Conservation (phyloP, 768 basidiomycete genomes). For the Boletus rufocinnamomeus region DNA sequence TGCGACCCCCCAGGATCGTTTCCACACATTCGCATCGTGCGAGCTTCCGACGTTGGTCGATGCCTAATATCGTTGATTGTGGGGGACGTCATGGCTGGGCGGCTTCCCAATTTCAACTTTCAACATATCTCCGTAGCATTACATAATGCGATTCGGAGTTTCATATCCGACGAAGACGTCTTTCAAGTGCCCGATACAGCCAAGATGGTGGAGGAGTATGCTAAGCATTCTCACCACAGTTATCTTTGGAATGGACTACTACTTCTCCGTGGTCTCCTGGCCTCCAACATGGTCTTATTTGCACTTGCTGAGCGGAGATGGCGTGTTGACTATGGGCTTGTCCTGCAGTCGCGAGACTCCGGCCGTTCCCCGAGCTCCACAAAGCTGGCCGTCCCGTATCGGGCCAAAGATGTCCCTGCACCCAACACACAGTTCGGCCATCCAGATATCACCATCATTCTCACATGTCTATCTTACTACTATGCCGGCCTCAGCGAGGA, state of each 20-base stretch:
- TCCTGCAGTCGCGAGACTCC: too few species aligned
- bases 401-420: too few species aligned
- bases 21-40: neutral
- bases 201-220: constrained; percentile 4
- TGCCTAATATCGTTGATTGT: neutral
- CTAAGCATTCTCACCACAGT: neutral
- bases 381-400: too few species aligned
- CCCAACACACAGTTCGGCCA: too few species aligned
- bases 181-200: neutral
- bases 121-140: neutral
- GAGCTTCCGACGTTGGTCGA: neutral
- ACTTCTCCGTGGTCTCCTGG: constrained; percentile 35
- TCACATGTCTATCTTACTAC: too few species aligned
- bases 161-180: neutral
- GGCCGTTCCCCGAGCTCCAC: too few species aligned
- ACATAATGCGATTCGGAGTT: too few species aligned
- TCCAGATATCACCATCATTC: too few species aligned
- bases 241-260: neutral
- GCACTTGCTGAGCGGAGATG: constrained; percentile 12
- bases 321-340: constrained; percentile 30
- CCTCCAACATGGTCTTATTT: constrained; percentile 26
- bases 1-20: neutral
- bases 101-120: neutral
- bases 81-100: neutral
- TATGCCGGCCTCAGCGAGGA: too few species aligned